Base-by-base conservation (phyloP, 345 rosid genomes). In the Gossypium longicalyx region DNA sequence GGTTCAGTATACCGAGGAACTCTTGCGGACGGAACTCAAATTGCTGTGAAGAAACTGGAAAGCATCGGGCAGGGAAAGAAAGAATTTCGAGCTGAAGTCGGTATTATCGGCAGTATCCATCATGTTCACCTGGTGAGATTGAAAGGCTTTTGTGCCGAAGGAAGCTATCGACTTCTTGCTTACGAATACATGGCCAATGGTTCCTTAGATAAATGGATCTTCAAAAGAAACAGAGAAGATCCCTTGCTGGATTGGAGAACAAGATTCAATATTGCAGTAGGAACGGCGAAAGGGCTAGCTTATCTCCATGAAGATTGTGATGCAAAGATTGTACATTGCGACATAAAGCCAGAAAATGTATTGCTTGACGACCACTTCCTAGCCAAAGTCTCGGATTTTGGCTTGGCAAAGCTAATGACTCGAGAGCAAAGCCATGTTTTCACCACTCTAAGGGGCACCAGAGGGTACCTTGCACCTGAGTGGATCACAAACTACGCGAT, bases 11-110 rank as follows among this genome's bases (percentile, higher is more conserved):
- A 93, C 74, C 82, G 77, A 72, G 99, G 98, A 3, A 65, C 67
- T 79, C 91, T 95, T 8, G 87, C 89, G 0, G 98, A 89, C 81
- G 97, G 94, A 19, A 88, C 92, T 44, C 87, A 80, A 52, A 7
- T 95, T 44, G 98, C 99, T 2, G 99, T 95, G 76, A 95, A 95
- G 93, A 90, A 95, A 82, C 77, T 95, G 79, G 99, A 95, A 85
- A 89, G 93, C 56, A 85, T 95, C 10, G 97, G 99, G 58, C 99
- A 95, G 74, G 99, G 98, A 1, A 93, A 88, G 86, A 95, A 95
- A 71, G 99, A 93, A 77, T 95, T 95, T 41, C 86, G 97, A 83
- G 96, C 98, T 4, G 99, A 95, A 75, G 99, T 95, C 52, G 84
- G 92, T 79, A 95, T 84, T 45, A 95, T 95, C 1, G 99, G 98